Percentiles rank a stretch among this genome's conserved stretches.
These are phyloP conservation scores for Wallacemonas sp. DNA, from an alignment of 208 protist genomes.

Conservation along the genomic window DNA sequence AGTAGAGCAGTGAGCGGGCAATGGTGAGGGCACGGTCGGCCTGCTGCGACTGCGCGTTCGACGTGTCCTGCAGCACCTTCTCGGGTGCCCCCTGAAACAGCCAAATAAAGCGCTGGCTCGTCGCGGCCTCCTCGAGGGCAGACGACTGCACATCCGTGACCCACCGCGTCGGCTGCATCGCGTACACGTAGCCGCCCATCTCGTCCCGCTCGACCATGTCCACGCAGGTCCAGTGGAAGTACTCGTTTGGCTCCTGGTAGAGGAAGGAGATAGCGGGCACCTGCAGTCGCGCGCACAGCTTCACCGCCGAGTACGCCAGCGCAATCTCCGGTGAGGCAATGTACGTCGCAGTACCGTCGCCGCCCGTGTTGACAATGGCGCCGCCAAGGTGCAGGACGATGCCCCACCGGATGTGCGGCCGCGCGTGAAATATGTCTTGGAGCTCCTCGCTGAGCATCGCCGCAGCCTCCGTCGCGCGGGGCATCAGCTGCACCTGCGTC, in stretches of 20 bases:
- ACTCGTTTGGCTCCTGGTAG: conserved; percentile 6
- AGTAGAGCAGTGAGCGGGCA: background rate
- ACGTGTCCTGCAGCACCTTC: conserved; percentile 3
- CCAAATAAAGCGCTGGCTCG: conserved; percentile 5
- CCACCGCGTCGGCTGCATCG: conserved; percentile 5
- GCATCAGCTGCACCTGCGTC: conserved; percentile 16
- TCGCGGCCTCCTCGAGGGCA: background rate
- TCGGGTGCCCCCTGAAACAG: background rate
- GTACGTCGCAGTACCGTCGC: conserved; percentile 6
- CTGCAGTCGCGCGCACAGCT: conserved; percentile 29
- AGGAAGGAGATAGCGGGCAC: conserved; percentile 28
- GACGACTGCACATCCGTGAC: background rate
- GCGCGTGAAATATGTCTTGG: background rate
- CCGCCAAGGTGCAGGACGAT: conserved; percentile 32
- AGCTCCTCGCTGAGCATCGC: conserved; percentile 18
- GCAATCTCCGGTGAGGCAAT: conserved; percentile 30
- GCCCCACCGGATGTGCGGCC: conserved; percentile 31
- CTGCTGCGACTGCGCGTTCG: background rate
- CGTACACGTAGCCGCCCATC: background rate
- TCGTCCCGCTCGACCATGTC: conserved; percentile 4
- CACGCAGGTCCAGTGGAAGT: conserved; percentile 8
- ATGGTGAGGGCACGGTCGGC: background rate
- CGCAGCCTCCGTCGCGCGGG: conserved; percentile 16
- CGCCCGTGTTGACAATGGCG: conserved; percentile 20
- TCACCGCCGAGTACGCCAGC: conserved; percentile 29